A percentile compares a stretch with the other conserved stretches of the same genome.
Evolutionary conservation across 192 early-diverging fungal species (phyloP).

Genomic region (Linnemannia schmuckeri): DNA sequence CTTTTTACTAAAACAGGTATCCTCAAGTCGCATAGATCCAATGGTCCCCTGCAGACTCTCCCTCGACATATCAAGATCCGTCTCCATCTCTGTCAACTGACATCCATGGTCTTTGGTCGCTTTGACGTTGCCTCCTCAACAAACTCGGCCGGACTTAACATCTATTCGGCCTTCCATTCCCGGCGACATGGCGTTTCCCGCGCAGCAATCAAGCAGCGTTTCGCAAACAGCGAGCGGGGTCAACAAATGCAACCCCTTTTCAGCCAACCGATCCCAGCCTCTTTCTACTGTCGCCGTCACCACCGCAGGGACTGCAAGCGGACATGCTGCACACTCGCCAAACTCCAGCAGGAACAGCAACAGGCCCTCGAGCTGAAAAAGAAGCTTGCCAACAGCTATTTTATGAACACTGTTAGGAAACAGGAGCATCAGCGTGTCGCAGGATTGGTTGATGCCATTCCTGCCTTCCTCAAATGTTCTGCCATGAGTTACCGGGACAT

Average conservation of each 20-base stretch:
- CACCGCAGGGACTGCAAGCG: slow-evolving; percentile 56
- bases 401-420: slow-evolving; percentile 33
- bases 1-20: slow-evolving; percentile 29
- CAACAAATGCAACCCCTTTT: slow-evolving; percentile 27
- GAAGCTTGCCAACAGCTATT: slow-evolving; percentile 52
- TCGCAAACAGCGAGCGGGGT: slow-evolving; percentile 37
- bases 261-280: slow-evolving; percentile 38
- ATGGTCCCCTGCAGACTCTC: slow-evolving; percentile 42
- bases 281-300: slow-evolving; percentile 61
- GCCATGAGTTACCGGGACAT: slow-evolving; percentile 62
- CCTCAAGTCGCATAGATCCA: slow-evolving; percentile 55
- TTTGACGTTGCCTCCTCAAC: slow-evolving; percentile 60
- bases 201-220: slow-evolving; percentile 34
- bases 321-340: slow-evolving; percentile 50
- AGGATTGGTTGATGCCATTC: slow-evolving; percentile 66
- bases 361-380: slow-evolving; percentile 45
- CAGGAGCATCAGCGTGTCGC: slow-evolving; percentile 41
- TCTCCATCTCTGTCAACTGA: slow-evolving; percentile 67
- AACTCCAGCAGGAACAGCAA: slow-evolving; percentile 54
- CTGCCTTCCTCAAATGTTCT: slow-evolving; percentile 63
- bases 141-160: slow-evolving; percentile 51
- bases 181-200: slow-evolving; percentile 52
- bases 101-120: slow-evolving; percentile 67
- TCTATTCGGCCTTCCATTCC: slow-evolving; percentile 55
- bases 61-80: slow-evolving; percentile 61